These are phyloP conservation scores for Calcarisporium arbuscula DNA, from an alignment of 2,329 filamentous ascomycete genomes.

Conservation along the genomic window DNA sequence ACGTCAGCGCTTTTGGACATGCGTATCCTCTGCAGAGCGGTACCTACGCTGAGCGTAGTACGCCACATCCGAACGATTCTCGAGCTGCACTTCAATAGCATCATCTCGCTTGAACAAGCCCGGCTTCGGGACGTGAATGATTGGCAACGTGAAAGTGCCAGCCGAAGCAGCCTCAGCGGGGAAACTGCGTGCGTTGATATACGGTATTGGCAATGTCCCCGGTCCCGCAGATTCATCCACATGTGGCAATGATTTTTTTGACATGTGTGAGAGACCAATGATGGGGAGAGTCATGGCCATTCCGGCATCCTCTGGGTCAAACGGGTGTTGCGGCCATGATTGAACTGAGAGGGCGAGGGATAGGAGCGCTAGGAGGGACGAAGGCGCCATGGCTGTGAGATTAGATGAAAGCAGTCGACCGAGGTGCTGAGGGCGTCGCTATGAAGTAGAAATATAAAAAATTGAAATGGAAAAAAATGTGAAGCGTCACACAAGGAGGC, in stretches of 20 bases:
- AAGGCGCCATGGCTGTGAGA: slow-evolving; percentile 9
- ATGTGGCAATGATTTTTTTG: slow-evolving; percentile 1
- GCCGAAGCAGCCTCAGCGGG: slow-evolving; percentile 7
- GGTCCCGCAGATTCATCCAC: too few species aligned
- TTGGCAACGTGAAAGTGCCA: slow-evolving; percentile 21
- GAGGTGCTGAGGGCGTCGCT: too few species aligned
- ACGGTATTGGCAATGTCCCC: slow-evolving; percentile 10
- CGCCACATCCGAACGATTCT: slow-evolving; percentile 46
- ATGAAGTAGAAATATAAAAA: too few species aligned
- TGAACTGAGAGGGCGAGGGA: slow-evolving; percentile 6
- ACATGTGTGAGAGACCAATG: background rate
- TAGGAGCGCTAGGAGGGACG: slow-evolving; percentile 5
- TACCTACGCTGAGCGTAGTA: slow-evolving; percentile 44
- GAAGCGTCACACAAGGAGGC: too few species aligned
- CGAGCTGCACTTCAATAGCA: slow-evolving; percentile 37
- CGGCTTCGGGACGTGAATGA: slow-evolving; percentile 21
- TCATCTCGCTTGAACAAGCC: slow-evolving; percentile 32
- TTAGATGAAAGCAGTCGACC: too few species aligned
- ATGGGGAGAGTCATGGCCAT: slow-evolving; percentile 5
- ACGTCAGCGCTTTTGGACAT: too few species aligned
- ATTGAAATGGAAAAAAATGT: too few species aligned
- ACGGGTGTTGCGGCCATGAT: slow-evolving; percentile 9
- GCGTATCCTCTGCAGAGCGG: too few species aligned
- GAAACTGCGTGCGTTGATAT: slow-evolving; percentile 1
- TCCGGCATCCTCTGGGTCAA: slow-evolving; percentile 6